Conservation (phyloP, 371 early-diverging fungal genomes). For the Mucor racemosus region DNA sequence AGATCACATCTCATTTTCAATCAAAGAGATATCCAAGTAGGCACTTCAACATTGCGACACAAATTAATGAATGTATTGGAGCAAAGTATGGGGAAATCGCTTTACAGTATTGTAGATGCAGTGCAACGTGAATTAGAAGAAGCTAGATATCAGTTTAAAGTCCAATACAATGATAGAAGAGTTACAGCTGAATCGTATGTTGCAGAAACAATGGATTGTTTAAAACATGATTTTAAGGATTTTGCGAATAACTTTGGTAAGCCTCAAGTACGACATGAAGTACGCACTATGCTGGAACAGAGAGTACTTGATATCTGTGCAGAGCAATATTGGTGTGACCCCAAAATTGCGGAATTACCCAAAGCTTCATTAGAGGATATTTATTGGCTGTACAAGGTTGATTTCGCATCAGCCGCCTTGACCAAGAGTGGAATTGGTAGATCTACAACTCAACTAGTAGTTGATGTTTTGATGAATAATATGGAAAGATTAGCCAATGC, state of each 20-base stretch:
- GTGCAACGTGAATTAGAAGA: constrained; percentile 94
- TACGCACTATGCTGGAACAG: constrained; percentile 88
- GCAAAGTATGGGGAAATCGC: constrained; percentile 86
- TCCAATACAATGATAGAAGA: constrained; percentile 93
- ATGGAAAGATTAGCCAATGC: constrained; percentile 81
- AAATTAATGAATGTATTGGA: constrained; percentile 90
- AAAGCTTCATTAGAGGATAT: constrained; percentile 61
- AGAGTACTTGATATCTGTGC: constrained; percentile 90
- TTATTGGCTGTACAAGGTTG: constrained; percentile 86
- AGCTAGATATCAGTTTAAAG: constrained; percentile 96
- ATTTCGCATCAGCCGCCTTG: constrained; percentile 80
- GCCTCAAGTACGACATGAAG: constrained; percentile 87
- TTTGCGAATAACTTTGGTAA: constrained; percentile 90
- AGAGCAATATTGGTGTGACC: constrained; percentile 91
- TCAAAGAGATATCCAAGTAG: constrained; percentile 76
- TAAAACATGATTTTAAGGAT: constrained; percentile 92
- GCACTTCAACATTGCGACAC: constrained; percentile 80
- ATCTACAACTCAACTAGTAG: constrained; percentile 88
- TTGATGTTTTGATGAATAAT: constrained; percentile 82
- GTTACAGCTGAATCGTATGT: constrained; percentile 95
- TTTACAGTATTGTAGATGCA: constrained; percentile 83
- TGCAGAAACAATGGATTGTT: constrained; percentile 89
- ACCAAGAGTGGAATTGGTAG: constrained; percentile 95
- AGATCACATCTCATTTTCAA: constrained; percentile 63
- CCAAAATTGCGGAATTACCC: constrained; percentile 68